Evolutionary conservation across 1,139 yeast genomes (phyloP).

Genomic region (Diutina rugosa): DNA sequence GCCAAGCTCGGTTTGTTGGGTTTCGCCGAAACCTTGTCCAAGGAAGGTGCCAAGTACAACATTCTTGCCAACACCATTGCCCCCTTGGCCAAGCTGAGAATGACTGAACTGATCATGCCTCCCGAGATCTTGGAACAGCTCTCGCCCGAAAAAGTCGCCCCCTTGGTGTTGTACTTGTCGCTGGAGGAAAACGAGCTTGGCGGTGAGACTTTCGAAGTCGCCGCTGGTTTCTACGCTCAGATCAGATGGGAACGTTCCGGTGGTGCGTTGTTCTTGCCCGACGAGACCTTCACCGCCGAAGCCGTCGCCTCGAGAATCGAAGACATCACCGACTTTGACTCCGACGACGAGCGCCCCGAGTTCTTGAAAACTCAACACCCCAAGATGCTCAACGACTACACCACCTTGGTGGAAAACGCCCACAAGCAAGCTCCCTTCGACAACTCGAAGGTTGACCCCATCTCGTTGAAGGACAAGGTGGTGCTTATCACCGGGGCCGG

Average conservation of each 20-base stretch:
- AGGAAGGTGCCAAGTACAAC: constrained; percentile 81
- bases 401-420: constrained; percentile 40
- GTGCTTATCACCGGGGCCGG: constrained; percentile 95
- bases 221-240: constrained; percentile 89
- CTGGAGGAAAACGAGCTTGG: constrained; percentile 41
- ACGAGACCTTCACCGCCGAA: constrained; percentile 68
- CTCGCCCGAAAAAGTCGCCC: constrained; percentile 82
- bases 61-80: constrained; percentile 82
- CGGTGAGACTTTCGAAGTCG: constrained; percentile 81
- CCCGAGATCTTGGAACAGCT: constrained; percentile 70
- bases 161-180: constrained; percentile 70
- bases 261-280: constrained; percentile 78
- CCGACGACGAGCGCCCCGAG: constrained; percentile 33
- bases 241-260: constrained; percentile 92
- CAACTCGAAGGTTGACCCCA: constrained; percentile 31
- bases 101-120: constrained; percentile 88
- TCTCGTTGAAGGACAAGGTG: constrained; percentile 67
- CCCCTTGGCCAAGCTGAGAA: constrained; percentile 88
- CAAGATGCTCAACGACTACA: constrained; percentile 44
- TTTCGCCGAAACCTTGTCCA: constrained; percentile 86
- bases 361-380: constrained; percentile 56
- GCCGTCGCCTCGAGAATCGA: constrained; percentile 62
- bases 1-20: constrained; percentile 89
- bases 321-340: constrained; percentile 50
- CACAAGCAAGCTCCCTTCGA: constrained; percentile 43